Conservation (phyloP, 1,284 basidiomycete species). For the Inonotus obliquus region DNA sequence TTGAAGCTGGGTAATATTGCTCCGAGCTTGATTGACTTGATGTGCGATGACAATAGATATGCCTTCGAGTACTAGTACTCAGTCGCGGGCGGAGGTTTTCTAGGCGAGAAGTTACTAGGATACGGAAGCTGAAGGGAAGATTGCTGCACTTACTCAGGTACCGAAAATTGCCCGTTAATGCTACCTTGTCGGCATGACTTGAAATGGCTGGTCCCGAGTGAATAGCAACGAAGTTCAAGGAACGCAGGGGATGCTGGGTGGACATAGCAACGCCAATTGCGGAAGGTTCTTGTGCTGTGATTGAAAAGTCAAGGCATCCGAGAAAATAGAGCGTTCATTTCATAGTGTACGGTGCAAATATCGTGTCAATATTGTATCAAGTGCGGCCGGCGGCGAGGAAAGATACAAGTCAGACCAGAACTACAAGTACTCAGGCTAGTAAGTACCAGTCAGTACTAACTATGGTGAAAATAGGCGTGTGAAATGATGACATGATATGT, state of each 20-base stretch:
- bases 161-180: no score
- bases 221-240: neutral
- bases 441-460: neutral
- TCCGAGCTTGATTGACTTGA: neutral
- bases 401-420: no score
- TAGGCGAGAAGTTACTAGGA: no score
- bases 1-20: no score
- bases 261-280: neutral
- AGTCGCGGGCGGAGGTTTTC: no score
- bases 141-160: no score
- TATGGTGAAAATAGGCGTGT: neutral
- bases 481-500: neutral
- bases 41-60: neutral
- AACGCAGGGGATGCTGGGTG: neutral
- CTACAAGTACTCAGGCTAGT: neutral
- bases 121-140: no score
- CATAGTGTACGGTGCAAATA: no score
- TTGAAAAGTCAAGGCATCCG: neutral
- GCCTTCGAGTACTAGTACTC: neutral
- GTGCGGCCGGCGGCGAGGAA: neutral
- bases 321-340: no score
- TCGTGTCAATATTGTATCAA: no score
- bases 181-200: neutral
- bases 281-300: neutral
- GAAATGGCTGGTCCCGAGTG: neutral